Evolutionary conservation across 225 moss, liverwort and hornwort genomes (phyloP), one percentile per base, ranked within the genome.

Genomic region (Pleurozium schreberi): DNA sequence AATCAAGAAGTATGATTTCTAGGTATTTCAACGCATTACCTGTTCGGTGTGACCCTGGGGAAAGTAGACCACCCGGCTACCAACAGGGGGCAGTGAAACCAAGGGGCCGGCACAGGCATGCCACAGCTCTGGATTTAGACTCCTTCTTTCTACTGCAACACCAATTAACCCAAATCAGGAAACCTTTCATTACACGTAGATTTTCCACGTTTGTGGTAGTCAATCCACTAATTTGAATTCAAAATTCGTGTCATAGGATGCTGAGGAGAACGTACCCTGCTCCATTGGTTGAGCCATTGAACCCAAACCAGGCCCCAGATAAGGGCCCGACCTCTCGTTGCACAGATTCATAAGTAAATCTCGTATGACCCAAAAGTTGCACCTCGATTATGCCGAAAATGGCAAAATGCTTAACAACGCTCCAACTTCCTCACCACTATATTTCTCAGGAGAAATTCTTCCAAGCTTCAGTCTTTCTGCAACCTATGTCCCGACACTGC

Each of bases 41-140:
- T 94, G 93, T 81, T 94, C 93, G 25, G 92, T 94, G 83, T 94
- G 93, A 82, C 93, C 93, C 84, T 94, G 93, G 57, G 93, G 93
- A 91, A 94, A 94, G 87, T 94, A 94, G 60, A 91, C 92, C 88
- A 94, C 93, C 65, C 86, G 91, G 81, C 87, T 91, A 74, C 91
- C 91, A 33, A 92, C 91, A 85, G 93, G 93, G 55, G 93, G 93
- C 36, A 94, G 79, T 53, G 93, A 94, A 88, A 94, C 93, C 87
- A 94, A 90, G 21, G 93, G 93, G 28, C 93, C 93, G 14, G 93
- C 93, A 87, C 92, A 94, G 62, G 93, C 93, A 87, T 94, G 93
- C 93, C 93, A 94, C 50, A 94, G 91, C 91, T 92, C 93, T 60
- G 93, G 75, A 68, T 92, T 94, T 30, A 92, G 90, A 52, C 86